Conservation (phyloP, 192 early-diverging fungal genomes). For the Globomyces pollinis-pini region DNA sequence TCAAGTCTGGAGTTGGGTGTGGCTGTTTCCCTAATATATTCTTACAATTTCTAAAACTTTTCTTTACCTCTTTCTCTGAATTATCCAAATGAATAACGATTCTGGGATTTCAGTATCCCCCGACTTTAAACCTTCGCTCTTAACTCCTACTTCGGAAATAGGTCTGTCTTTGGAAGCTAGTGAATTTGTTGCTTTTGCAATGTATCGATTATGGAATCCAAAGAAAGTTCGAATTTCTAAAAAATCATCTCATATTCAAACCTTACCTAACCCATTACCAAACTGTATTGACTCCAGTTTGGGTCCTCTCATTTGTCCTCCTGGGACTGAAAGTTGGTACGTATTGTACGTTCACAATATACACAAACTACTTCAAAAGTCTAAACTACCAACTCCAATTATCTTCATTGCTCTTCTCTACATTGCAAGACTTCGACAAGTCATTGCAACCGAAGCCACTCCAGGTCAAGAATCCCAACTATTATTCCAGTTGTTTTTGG, state of each 20-base stretch:
- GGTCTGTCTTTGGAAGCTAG: slow-evolving; percentile 15
- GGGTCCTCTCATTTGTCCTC: slow-evolving; percentile 10
- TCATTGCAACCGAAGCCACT: slow-evolving; percentile 10
- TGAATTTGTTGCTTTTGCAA: slow-evolving; percentile 34
- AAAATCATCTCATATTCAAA: background rate
- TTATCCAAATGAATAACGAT: slow-evolving; percentile 4
- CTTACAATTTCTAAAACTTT: too few relatives aligned
- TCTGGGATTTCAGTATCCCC: slow-evolving; percentile 7
- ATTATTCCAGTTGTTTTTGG: slow-evolving; percentile 75
- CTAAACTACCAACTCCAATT: slow-evolving; percentile 15
- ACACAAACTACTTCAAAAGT: slow-evolving; percentile 21
- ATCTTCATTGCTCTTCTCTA: slow-evolving; percentile 29
- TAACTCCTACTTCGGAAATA: background rate
- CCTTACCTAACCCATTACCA: slow-evolving; percentile 5
- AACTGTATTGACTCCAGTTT: background rate
- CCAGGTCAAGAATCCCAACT: slow-evolving; percentile 42
- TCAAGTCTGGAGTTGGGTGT: too few relatives aligned
- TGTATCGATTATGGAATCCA: slow-evolving; percentile 27
- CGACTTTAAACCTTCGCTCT: background rate
- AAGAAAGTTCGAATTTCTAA: background rate
- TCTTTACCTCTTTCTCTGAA: too few relatives aligned
- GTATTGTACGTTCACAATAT: slow-evolving; percentile 18
- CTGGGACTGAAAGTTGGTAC: slow-evolving; percentile 23
- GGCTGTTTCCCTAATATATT: too few relatives aligned
- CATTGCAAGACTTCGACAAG: slow-evolving; percentile 27